Conservation (phyloP, 2,329 filamentous ascomycete genomes). For the Coniella vitis region DNA sequence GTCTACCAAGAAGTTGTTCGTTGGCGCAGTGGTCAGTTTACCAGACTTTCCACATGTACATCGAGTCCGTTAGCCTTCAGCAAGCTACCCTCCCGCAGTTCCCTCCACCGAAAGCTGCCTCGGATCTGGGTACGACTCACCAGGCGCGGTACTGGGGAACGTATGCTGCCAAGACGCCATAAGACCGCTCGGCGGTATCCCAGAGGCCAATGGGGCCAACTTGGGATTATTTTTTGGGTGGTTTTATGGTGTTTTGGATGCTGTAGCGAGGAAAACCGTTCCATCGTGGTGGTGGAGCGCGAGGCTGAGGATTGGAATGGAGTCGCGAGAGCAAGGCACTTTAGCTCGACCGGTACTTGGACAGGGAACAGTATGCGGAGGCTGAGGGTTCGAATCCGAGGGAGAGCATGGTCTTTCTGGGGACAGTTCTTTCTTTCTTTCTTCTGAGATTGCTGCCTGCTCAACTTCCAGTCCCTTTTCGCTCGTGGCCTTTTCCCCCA, state of each 20-base stretch:
- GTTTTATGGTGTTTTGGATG: not conserved
- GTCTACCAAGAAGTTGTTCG: not conserved
- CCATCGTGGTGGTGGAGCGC: too few species aligned
- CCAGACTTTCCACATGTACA: not conserved
- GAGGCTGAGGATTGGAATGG: too few species aligned
- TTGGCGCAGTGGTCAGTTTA: constrained; percentile 2
- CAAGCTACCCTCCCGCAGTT: constrained; percentile 2
- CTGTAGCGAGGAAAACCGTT: not conserved
- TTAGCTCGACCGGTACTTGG: too few species aligned
- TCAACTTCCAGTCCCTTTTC: too few species aligned
- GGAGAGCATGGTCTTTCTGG: too few species aligned
- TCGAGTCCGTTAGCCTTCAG: constrained; percentile 1
- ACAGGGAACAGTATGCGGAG: too few species aligned
- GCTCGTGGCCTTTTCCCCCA: too few species aligned
- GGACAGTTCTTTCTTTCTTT: too few species aligned
- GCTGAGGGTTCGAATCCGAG: too few species aligned
- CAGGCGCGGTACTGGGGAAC: constrained; percentile 1
- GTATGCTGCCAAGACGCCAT: not conserved
- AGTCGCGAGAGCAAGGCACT: too few species aligned
- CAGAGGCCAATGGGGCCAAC: too few species aligned
- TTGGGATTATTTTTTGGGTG: not conserved
- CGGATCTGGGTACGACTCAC: constrained; percentile 1
- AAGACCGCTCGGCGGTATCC: not conserved
- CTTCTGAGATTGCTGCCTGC: too few species aligned
- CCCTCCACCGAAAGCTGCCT: constrained; percentile 2